Base-by-base conservation (phyloP, 2,329 filamentous ascomycete species). In the Colletotrichum tofieldiae region DNA sequence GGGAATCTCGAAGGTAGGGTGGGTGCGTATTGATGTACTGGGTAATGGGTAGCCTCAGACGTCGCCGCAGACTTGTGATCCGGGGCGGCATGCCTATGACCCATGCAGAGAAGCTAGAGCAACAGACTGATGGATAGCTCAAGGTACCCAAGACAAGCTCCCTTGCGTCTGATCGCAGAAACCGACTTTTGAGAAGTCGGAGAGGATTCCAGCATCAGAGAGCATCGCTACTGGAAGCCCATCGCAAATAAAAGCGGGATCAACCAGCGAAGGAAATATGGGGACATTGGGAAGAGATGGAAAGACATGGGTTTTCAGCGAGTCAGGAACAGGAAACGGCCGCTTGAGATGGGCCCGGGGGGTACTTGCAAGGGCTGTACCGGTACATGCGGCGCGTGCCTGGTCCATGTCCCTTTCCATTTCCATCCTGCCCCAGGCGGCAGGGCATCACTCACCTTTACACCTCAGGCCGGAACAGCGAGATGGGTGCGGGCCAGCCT, bases 261-360 rank as follows among this genome's bases (percentile, higher is more conserved):
- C 32, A 35, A 59, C 65, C 65, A 72, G 65, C 67, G 41, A 51
- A 67, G 47, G 49, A 69, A 47, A 58, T 45, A 54, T 70, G 65
- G 65, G 11, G 59, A 23, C 59, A 41, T 72, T 54, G 45, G 51
- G 39, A 59, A 54, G 62, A 45, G 47, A 61, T 59, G 67, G 62
- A 41, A 49, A 66, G 55, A 47, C 62, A 61, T 55, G 68, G 65
- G 52, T 70, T 56, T 32, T 70, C 60, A 64, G 64, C 68, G 71
- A 73, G 71, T 73, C 71, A 72, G 68, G 71, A 67, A 63, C 64
- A 71, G 68, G 68, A 62, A 67, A 65, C 71, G 67, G 71, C 67
- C 54, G 67, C 71, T 67, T 67, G 68, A 61, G 68, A 71, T 71
- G 71, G 71, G 56, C n/a, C 39, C 39, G 47, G 16, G 41, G 52